Evolutionary conservation across 2,329 filamentous ascomycete genomes (phyloP), one percentile per base, ranked within the genome.

Genomic region (Fusarium cicatricum): DNA sequence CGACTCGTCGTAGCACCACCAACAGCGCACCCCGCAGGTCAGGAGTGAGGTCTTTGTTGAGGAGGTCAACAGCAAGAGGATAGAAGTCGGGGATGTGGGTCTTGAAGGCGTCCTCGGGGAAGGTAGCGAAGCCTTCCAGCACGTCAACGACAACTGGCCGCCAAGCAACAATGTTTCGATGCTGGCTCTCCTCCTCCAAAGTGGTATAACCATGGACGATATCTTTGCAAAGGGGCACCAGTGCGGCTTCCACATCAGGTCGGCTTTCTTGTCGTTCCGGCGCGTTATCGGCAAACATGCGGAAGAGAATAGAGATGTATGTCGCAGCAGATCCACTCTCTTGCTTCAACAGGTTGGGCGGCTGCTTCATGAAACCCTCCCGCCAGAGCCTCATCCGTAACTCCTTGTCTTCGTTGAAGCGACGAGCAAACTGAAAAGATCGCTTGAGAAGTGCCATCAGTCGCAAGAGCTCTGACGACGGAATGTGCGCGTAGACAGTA

Each of bases 341-440:
- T 74, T 99, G 95, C 78, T 99, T 99, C 26, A 99, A 84, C 11
- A 99, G 82, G 70, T 99, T 99, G 3, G 95, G 95, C 14, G 95
- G 94, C 72, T 99, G 95, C 77, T 96, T 97, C 95, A 99, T 99
- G 82, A 99, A 99, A 1, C 96, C 95, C 74, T 99, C 95, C 44
- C 92, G 85, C 92, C 96, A 99, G 15, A 99, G 82, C 15, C 91
- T 87, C 83, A 96, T 96, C 39, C 95, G 88, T 32, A 99, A 81
- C 65, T 98, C 95, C 76, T 97, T 96, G 77, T 99, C 93, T 61
- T 92, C 92, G 74, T 99, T 99, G 82, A 99, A 99, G 67, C 90
- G 90, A 70, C 96, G 93, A 38, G 96, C 95, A 67, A 99, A 99
- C 55, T 96, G 87, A 77, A 97, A 99, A 23, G 90, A 95, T 72